Evolutionary conservation across 805 yeast species (phyloP), one percentile per base, ranked within the genome.

Genomic region (Cyberlindnera xishuangbannaensis): DNA sequence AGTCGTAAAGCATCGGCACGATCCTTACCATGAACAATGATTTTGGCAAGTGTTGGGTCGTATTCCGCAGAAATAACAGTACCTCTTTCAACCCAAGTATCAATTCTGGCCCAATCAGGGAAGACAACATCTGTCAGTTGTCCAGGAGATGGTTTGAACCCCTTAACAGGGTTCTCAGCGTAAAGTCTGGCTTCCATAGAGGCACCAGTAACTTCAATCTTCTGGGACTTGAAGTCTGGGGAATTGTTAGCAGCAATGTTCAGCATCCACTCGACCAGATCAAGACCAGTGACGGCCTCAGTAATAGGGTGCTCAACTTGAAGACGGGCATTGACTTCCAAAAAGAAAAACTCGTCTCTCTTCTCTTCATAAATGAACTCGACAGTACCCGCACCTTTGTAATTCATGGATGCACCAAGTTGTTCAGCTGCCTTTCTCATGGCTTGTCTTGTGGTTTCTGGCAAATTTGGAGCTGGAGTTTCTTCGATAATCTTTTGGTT

Each of bases 291-390:
- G 25, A 85, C 95, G 76, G 78, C 69, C 62, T 90, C 98, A 18
- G 98, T 90, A 50, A 92, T 81, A 25, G 97, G 97, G 59, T 90
- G 98, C 65, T 90, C 98, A 30, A 90, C 98, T 61, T 90, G 98
- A 48, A 90, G 72, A 56, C 98, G 78, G 10, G 98, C 95, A 57
- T 90, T 90, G 45, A 90, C 97, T 59, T 90, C 98, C 53, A 90
- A 67, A 64, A 90, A 90, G 66, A 90, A 90, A 58, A 90, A 92
- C 55, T 81, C 92, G 55, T 88, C 90, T 48, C 95, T 67, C 35
- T 60, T 69, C 51, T 82, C 81, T 55, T 92, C 97, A 54, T 84
- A 90, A 50, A 90, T 88, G 57, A 79, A 90, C 62, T 90, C 98
- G 49, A 92, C 95, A 6, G 98, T 90, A 59, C 97, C 98, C 25